phyloP scores from a whole-genome alignment of 352 stramenopile genomes.

The Pythium diclinum region DNA sequence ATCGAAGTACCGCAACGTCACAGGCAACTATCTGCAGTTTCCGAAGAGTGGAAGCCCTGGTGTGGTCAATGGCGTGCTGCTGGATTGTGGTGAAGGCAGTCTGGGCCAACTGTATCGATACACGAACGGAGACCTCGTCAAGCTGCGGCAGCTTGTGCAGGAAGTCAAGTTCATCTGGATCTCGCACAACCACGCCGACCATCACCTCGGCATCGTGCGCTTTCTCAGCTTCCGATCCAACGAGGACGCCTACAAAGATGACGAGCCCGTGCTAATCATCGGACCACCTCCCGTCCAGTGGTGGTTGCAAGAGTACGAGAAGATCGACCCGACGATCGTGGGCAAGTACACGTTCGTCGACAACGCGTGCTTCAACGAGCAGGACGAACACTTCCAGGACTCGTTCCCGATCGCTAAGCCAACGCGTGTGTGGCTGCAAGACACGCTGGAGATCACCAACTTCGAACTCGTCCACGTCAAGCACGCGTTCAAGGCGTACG shows the following conservation, averaged over 20 bases:
- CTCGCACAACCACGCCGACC: slow-evolving; percentile 97
- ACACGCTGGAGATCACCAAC: slow-evolving; percentile 41
- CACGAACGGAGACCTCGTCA: slow-evolving; percentile 36
- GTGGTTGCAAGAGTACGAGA: slow-evolving; percentile 92
- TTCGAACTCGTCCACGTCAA: slow-evolving; percentile 78
- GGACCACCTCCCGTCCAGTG: slow-evolving; percentile 82
- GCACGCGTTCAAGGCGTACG: slow-evolving; percentile 91
- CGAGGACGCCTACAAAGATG: slow-evolving; percentile 19
- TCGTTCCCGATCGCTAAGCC: slow-evolving; percentile 34
- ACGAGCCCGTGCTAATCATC: slow-evolving; percentile 88
- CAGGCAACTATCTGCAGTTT: slow-evolving; percentile 90
- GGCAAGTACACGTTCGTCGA: slow-evolving; percentile 89
- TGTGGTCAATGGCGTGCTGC: slow-evolving; percentile 71
- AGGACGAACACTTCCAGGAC: slow-evolving; percentile 37
- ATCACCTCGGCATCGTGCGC: slow-evolving; percentile 93
- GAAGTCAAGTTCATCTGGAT: slow-evolving; percentile 94
- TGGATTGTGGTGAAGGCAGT: slow-evolving; percentile 97
- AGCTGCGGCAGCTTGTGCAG: slow-evolving; percentile 52
- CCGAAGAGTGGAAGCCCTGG: slow-evolving; percentile 2
- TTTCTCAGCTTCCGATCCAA: slow-evolving; percentile 77
- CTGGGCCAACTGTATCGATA: slow-evolving; percentile 89
- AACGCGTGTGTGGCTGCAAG: slow-evolving; percentile 36
- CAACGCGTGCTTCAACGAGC: slow-evolving; percentile 82
- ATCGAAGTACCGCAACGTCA: slow-evolving; percentile 98
- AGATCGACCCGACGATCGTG: slow-evolving; percentile 68